phyloP scores from a whole-genome alignment of 2,329 filamentous ascomycete species.

The Boeremia exigua region DNA sequence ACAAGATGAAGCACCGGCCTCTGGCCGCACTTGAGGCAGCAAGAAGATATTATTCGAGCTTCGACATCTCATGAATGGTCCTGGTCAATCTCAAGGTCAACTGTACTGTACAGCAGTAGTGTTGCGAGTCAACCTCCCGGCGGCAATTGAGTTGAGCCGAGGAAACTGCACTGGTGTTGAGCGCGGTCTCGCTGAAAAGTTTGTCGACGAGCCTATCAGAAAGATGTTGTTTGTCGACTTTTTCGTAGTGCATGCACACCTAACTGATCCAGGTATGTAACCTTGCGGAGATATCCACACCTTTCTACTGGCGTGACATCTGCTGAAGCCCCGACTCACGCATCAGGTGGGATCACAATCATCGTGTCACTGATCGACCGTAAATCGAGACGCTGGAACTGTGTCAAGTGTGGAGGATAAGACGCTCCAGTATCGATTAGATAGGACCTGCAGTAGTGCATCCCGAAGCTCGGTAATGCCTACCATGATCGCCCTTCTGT shows the following conservation, averaged over 20 bases:
- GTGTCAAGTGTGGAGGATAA: constrained; percentile 21
- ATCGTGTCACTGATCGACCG: background rate
- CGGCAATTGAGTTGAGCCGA: constrained; percentile 10
- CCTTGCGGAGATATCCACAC: background rate
- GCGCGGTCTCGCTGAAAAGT: background rate
- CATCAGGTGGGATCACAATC: background rate
- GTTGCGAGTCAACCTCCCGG: constrained; percentile 11
- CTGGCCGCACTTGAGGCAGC: constrained; percentile 23
- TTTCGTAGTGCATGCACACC: constrained; percentile 1
- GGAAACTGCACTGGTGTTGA: constrained; percentile 3
- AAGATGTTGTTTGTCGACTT: background rate
- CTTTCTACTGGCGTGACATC: background rate
- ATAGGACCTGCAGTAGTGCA: constrained; percentile 26
- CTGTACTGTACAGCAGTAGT: constrained; percentile 8
- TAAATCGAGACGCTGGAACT: background rate
- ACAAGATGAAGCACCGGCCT: constrained; percentile 28
- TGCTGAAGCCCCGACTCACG: background rate
- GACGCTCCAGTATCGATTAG: constrained; percentile 27
- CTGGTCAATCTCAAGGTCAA: constrained; percentile 17
- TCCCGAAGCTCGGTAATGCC: constrained; percentile 3
- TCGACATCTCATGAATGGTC: constrained; percentile 11
- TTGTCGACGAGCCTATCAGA: background rate
- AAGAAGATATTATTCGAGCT: constrained; percentile 3
- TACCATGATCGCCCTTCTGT: constrained; percentile 9
- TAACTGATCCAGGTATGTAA: background rate